Evolutionary conservation across 805 yeast species (phyloP), one percentile per base, ranked within the genome.

Genomic region (Candida xiaguanensis): DNA sequence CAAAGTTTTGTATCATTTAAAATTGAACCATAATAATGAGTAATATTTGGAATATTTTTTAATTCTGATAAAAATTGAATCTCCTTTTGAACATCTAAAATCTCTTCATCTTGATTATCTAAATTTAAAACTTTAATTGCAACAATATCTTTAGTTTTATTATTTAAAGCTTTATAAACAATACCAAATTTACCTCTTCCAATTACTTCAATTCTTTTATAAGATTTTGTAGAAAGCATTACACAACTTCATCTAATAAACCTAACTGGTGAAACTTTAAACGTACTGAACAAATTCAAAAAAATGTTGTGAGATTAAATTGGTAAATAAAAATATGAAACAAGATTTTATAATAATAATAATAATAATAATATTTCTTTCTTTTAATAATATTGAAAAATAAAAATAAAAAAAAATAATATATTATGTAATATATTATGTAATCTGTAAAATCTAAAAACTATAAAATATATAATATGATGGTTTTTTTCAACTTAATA

Each of bases 161-260:
- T 62, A 52, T 82, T 77, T 38, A 74, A 67, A 15, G 95, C 99
- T 58, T 89, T 90, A 61, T 91, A 93, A 4, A 93, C 99, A 18
- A 90, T 82, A 33, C 99, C 99, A 61, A 93, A 93, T 66, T 89
- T 93, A 16, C 99, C 99, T 42, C 95, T 75, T 7, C 99, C 99
- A 11, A 95, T 84, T 24, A 89, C 82, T 62, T 93, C 97, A 11
- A 91, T 82, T 34, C 96, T 74, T 52, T 83, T 81, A 63, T 82
- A 89, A 39, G 75, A 52, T 7, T 46, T 32, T 9, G 43, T 52
- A 7, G 53, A 32, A 8, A 33, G 49, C 30, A 55, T 55, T 32
- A 47, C 50, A 12, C n/a, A 11, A n/a, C 4, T 11, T 11, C 19
- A 17, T n/a, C n/a, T n/a, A n/a, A n/a, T n/a, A n/a, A n/a, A n/a